Evolutionary conservation across 495 filamentous ascomycete genomes (phyloP), one percentile per base, ranked within the genome.

Genomic region (Chaetomium tenue): DNA sequence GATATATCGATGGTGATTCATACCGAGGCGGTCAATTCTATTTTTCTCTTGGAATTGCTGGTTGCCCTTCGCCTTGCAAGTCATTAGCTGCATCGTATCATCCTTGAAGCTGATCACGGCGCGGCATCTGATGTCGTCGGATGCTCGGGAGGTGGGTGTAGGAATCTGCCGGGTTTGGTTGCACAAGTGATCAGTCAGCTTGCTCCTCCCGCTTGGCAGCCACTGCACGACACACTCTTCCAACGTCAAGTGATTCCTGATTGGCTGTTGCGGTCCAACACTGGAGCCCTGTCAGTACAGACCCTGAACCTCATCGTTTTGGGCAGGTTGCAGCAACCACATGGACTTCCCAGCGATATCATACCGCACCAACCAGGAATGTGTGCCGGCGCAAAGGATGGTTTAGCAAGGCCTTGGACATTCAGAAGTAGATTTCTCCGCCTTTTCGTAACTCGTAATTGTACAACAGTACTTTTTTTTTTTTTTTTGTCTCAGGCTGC

Each of bases 161-260:
- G 54, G 11, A 55, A 50, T 56, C 50, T 68, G 64, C 65, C 63
- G 65, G 56, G 52, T 50, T 20, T 15, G 56, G 58, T 64, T 25
- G 39, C 61, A 70, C 63, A 28, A 39, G 61, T n/a, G 52, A 25
- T 46, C 63, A 69, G 58, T 69, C 69, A 68, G 63, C 58, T 51
- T 23, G 37, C 16, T 44, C 58, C 63, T 28, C 59, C 64, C 66
- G 60, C 70, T 42, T 30, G 25, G 58, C 55, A 42, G 44, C 28
- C 28, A 30, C 28, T 30, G 28, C 28, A 30, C 28, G 28, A 30
- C 51, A 42, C 48, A 22, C 40, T 26, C 25, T 60, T 68, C 47
- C 62, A 72, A 70, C 71, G 69, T 66, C 65, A 64, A 63, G 55
- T 64, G 54, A 16, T 61, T n/a, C 6, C 12, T 68, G 39, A 76